These are phyloP conservation scores for Leucocoprinus leucothites DNA, from an alignment of 768 basidiomycete species.

Conservation along the genomic window DNA sequence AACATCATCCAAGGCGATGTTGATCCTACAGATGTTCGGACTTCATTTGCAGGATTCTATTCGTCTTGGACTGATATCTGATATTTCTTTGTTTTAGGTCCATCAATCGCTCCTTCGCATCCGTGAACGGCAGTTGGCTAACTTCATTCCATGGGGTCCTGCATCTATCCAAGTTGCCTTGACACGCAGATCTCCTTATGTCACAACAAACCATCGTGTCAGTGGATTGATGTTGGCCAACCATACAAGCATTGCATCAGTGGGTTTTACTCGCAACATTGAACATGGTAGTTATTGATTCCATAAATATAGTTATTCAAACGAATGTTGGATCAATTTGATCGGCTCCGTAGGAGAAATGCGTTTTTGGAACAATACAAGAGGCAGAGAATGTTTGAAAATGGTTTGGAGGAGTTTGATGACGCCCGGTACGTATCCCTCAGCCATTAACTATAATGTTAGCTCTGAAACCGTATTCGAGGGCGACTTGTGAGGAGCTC, in stretches of 20 bases:
- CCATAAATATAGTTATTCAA: constrained; percentile 72
- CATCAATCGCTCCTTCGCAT: constrained; percentile 97
- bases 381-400: constrained; percentile 93
- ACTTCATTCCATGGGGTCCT: constrained; percentile 99
- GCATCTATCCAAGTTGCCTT: constrained; percentile 97
- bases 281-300: background rate
- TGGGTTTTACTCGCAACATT: constrained; percentile 35
- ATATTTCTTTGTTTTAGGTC: constrained; percentile 49
- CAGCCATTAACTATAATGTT: background rate
- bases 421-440: constrained; percentile 75
- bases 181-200: constrained; percentile 86
- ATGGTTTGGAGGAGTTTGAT: constrained; percentile 93
- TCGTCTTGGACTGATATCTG: background rate
- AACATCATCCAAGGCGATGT: constrained; percentile 99
- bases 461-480: constrained; percentile 23
- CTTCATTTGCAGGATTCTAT: background rate
- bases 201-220: constrained; percentile 87
- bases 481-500: constrained; percentile 83
- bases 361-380: constrained; percentile 98
- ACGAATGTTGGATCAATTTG: constrained; percentile 94
- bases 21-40: constrained; percentile 91
- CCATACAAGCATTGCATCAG: constrained; percentile 97
- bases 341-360: constrained; percentile 79
- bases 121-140: constrained; percentile 92
- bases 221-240: constrained; percentile 99